phyloP scores from a whole-genome alignment of 768 basidiomycete species.

The Mrakia blollopis region DNA sequence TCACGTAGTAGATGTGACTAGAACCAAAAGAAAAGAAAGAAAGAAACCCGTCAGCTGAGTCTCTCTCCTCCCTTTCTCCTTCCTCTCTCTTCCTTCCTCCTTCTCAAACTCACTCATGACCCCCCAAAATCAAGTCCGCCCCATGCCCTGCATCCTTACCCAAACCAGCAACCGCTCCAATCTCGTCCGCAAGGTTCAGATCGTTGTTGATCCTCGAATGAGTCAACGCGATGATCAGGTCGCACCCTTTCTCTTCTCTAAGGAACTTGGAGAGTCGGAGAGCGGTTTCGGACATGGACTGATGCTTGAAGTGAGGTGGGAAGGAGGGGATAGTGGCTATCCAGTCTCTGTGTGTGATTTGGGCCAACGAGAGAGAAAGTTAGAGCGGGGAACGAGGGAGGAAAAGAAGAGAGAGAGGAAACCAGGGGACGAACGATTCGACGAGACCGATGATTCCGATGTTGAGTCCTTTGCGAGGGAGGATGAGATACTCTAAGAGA shows the following conservation, averaged over 20 bases:
- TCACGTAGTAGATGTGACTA: slow-evolving; percentile 15
- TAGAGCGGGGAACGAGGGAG: not conserved
- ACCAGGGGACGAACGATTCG: slow-evolving; percentile 59
- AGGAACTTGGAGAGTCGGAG: slow-evolving; percentile 66
- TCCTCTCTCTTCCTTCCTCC: not conserved
- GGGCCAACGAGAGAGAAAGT: not conserved
- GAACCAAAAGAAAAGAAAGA: not conserved
- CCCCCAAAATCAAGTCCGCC: slow-evolving; percentile 22
- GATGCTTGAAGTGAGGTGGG: slow-evolving; percentile 72
- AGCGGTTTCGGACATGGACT: slow-evolving; percentile 67
- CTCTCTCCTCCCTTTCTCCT: not conserved
- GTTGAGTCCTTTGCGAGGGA: slow-evolving; percentile 65
- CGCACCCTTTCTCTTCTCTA: slow-evolving; percentile 67
- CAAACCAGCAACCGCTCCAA: slow-evolving; percentile 37
- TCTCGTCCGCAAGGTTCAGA: slow-evolving; percentile 41
- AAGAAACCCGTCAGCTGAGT: not conserved
- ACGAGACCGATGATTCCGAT: slow-evolving; percentile 82
- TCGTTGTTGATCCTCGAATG: slow-evolving; percentile 62
- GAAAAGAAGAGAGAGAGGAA: not conserved
- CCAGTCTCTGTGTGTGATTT: slow-evolving; percentile 71
- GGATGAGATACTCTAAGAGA: slow-evolving; percentile 58
- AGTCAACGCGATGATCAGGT: slow-evolving; percentile 78
- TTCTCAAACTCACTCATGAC: slow-evolving; percentile 20
- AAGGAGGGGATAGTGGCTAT: slow-evolving; percentile 80
- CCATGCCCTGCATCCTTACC: slow-evolving; percentile 4